These are phyloP conservation scores for Candida qinlingensis DNA, from an alignment of 805 yeast genomes.

Conservation along the genomic window DNA sequence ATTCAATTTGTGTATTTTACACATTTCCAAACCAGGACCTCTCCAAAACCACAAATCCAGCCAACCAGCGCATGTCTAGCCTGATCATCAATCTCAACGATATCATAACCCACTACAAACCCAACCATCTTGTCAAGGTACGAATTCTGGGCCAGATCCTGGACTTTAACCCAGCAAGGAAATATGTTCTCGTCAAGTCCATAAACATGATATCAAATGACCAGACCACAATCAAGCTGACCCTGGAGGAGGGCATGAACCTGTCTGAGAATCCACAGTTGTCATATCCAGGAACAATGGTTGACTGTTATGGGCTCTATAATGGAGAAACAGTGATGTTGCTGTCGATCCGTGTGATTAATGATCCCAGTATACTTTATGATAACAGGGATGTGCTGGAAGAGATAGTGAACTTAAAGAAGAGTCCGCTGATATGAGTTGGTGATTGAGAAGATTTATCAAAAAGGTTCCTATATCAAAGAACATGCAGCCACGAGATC, in stretches of 20 bases:
- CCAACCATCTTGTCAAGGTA: constrained; percentile 15
- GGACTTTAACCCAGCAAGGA: constrained; percentile 15
- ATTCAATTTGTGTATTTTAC: no score
- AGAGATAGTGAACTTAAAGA: constrained; percentile 5
- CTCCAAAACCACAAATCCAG: no score
- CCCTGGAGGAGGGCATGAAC: constrained; percentile 11
- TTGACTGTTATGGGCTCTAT: constrained; percentile 16
- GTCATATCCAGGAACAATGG: constrained; percentile 16
- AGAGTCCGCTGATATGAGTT: constrained; percentile 3
- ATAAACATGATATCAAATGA: constrained; percentile 10
- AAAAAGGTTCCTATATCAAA: no score
- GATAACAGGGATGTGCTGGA: not conserved
- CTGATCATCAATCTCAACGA: constrained; percentile 12
- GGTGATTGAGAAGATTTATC: no score
- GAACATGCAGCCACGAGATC: no score
- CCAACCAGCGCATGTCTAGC: constrained; percentile 7
- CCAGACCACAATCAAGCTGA: constrained; percentile 4
- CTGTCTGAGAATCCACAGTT: constrained; percentile 13
- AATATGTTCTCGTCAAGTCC: constrained; percentile 12
- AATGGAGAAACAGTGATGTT: constrained; percentile 11
- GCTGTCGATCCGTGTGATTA: constrained; percentile 9
- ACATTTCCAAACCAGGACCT: no score
- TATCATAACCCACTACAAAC: constrained; percentile 2
- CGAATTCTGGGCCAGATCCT: constrained; percentile 19
- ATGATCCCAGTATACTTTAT: constrained; percentile 1